A percentile compares a stretch with the other conserved stretches of the same genome.
Conservation (phyloP, 2,329 filamentous ascomycete species). For the Colletotrichum camelliae region DNA sequence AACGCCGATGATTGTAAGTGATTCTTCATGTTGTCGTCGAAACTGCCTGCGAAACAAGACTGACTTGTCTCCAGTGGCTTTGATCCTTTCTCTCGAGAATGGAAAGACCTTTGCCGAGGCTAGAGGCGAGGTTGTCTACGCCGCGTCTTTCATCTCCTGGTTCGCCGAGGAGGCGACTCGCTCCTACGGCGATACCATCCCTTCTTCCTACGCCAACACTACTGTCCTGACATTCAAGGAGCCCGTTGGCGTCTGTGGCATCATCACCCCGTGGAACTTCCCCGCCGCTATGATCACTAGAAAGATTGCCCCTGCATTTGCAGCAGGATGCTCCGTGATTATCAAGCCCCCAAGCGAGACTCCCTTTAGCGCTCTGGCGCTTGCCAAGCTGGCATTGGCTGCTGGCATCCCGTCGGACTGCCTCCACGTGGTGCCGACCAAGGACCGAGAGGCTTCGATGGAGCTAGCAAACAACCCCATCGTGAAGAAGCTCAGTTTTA, state of each 20-base stretch:
- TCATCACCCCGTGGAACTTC: slow-evolving; percentile 74
- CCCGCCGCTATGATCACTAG: slow-evolving; percentile 55
- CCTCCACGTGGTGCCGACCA: slow-evolving; percentile 43
- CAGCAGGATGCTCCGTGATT: slow-evolving; percentile 74
- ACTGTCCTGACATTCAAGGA: slow-evolving; percentile 68
- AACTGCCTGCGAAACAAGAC: not conserved
- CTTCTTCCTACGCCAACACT: slow-evolving; percentile 55
- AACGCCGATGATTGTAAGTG: slow-evolving; percentile 34
- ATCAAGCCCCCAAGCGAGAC: slow-evolving; percentile 75
- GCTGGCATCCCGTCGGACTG: slow-evolving; percentile 73
- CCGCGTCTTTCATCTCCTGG: slow-evolving; percentile 59
- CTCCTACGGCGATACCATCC: slow-evolving; percentile 58
- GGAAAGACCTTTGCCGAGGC: slow-evolving; percentile 63
- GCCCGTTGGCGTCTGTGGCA: slow-evolving; percentile 70
- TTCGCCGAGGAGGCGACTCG: slow-evolving; percentile 57
- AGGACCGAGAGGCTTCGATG: slow-evolving; percentile 22
- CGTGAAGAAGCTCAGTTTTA: slow-evolving; percentile 77
- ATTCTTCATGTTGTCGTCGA: too few relatives aligned
- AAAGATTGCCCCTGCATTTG: slow-evolving; percentile 57
- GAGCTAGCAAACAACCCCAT: slow-evolving; percentile 32
- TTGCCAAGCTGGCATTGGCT: slow-evolving; percentile 67
- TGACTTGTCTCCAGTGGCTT: slow-evolving; percentile 30
- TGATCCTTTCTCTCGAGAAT: slow-evolving; percentile 51
- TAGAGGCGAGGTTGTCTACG: slow-evolving; percentile 60
- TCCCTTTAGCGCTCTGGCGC: slow-evolving; percentile 69